Evolutionary conservation across 1,139 yeast genomes (phyloP).

Genomic region (Blastobotrys arbuscula): DNA sequence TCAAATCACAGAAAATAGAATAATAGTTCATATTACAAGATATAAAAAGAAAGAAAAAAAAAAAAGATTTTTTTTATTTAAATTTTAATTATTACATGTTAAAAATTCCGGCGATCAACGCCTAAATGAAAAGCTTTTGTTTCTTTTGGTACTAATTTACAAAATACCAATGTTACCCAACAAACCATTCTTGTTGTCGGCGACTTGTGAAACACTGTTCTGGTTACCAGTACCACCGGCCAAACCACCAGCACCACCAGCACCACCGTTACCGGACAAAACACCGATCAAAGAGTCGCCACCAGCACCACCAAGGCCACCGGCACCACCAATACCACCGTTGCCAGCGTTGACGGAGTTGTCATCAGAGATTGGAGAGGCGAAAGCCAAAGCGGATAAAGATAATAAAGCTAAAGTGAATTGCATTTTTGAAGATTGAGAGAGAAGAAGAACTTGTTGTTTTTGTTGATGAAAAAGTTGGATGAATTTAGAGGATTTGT

Average conservation of each 20-base stretch:
- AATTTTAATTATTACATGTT: too few species aligned
- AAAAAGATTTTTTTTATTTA: too few species aligned
- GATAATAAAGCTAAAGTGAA: slow-evolving; percentile 1
- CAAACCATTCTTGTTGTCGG: background rate
- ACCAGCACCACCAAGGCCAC: slow-evolving; percentile 5
- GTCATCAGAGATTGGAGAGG: background rate
- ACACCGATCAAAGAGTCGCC: background rate
- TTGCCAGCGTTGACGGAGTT: slow-evolving; percentile 1
- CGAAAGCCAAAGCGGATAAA: slow-evolving; percentile 1
- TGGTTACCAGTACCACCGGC: slow-evolving; percentile 3
- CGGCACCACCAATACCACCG: slow-evolving; percentile 5
- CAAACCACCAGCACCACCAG: slow-evolving; percentile 1
- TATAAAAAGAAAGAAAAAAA: too few species aligned
- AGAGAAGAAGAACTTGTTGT: too few species aligned
- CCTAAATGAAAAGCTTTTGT: too few species aligned
- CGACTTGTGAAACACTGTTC: background rate
- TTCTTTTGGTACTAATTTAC: too few species aligned
- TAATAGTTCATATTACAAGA: too few species aligned
- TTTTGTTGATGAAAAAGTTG: too few species aligned
- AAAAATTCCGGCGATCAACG: too few species aligned
- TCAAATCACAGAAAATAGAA: too few species aligned
- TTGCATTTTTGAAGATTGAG: background rate
- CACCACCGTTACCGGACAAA: slow-evolving; percentile 2
- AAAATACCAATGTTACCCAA: slow-evolving; percentile 3
- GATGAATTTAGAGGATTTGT: too few species aligned